Conservation (phyloP, 345 rosid genomes). For the Cardamine occulta region DNA sequence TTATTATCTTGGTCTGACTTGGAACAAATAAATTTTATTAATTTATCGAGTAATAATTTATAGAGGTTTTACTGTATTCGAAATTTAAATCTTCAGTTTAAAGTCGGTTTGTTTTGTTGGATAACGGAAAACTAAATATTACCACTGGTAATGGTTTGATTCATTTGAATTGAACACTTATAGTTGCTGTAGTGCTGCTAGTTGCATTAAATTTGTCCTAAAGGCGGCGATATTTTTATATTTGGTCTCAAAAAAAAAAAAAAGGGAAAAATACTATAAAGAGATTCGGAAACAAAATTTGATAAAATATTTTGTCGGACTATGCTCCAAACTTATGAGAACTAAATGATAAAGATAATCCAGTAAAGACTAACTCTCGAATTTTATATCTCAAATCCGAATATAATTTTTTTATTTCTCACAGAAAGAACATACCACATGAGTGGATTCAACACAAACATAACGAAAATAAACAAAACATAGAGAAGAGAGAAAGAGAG, state of each 20-base stretch:
- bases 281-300: constrained; percentile 3
- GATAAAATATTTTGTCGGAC: background rate
- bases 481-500: background rate
- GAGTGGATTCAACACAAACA: constrained; percentile 25
- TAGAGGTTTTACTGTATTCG: too few relatives aligned
- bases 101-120: background rate
- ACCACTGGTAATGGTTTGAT: background rate
- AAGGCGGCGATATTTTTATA: background rate
- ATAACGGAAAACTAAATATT: background rate
- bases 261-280: background rate
- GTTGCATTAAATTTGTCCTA: constrained; percentile 7
- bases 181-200: constrained; percentile 12
- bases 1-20: too few relatives aligned
- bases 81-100: background rate
- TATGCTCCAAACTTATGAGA: background rate
- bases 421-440: constrained; percentile 27
- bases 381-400: background rate
- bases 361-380: constrained; percentile 1
- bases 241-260: background rate
- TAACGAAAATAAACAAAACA: constrained; percentile 16
- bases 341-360: background rate
- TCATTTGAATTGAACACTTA: background rate
- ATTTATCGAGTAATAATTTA: too few relatives aligned
- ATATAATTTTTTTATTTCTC: constrained; percentile 35
- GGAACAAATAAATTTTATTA: too few relatives aligned